Conservation (phyloP, 2,329 filamentous ascomycete genomes). For the Penicillium sumatraense region DNA sequence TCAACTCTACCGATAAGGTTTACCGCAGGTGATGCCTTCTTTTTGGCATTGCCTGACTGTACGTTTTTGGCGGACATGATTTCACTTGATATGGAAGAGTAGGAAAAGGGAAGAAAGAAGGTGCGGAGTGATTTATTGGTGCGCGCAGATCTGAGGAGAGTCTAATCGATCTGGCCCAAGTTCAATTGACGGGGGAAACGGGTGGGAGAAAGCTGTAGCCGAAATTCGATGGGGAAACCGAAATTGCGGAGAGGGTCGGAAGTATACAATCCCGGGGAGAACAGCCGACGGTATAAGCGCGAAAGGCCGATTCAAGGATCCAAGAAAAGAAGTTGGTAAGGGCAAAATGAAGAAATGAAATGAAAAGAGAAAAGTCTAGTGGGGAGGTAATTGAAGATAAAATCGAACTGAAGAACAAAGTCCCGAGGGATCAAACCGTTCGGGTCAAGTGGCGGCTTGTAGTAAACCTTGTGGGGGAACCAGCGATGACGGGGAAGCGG, state of each 20-base stretch:
- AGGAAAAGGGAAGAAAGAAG: background rate
- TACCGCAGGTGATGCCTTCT: slow-evolving; percentile 81
- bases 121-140: background rate
- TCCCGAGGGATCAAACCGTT: slow-evolving; percentile 20
- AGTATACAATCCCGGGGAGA: slow-evolving; percentile 35
- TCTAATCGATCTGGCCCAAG: slow-evolving; percentile 2
- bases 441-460: slow-evolving; percentile 30
- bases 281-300: background rate
- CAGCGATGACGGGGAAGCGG: slow-evolving; percentile 42
- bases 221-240: slow-evolving; percentile 28
- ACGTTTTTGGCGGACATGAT: slow-evolving; percentile 65
- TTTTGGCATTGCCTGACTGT: slow-evolving; percentile 64
- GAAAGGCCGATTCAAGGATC: too few relatives aligned
- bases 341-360: background rate
- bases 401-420: background rate
- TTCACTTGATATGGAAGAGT: slow-evolving; percentile 6
- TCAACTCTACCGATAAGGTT: slow-evolving; percentile 79
- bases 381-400: background rate
- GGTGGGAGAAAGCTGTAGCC: background rate
- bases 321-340: slow-evolving; percentile 8
- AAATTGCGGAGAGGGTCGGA: slow-evolving; percentile 39
- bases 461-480: slow-evolving; percentile 28
- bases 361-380: background rate
- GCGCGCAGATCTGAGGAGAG: background rate
- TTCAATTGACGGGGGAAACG: background rate